phyloP scores from a whole-genome alignment of 805 yeast genomes.

The fission yeast (Schizosaccharomyces pombe) region DNA sequence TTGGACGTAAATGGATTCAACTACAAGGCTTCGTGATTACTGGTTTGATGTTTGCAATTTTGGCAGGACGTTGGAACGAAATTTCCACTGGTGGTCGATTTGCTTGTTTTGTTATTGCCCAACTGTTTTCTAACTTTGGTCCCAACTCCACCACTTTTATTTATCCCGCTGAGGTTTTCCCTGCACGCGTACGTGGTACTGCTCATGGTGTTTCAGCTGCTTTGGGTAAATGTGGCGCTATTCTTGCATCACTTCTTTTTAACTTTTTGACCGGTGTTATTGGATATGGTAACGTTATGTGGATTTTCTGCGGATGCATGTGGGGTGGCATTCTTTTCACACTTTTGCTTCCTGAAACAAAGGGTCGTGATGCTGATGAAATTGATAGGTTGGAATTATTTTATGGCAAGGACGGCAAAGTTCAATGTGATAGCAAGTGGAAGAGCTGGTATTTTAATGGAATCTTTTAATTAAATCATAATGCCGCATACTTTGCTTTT shows the following conservation, averaged over 20 bases:
- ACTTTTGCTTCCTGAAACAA: not conserved
- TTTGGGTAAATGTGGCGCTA: slow-evolving; percentile 76
- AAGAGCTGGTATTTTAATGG: too few species aligned
- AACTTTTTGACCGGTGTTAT: not conserved
- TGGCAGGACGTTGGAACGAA: slow-evolving; percentile 67
- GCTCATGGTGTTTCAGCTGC: slow-evolving; percentile 93
- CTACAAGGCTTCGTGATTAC: slow-evolving; percentile 47
- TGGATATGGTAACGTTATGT: not conserved
- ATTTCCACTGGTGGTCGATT: slow-evolving; percentile 41
- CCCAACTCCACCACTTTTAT: slow-evolving; percentile 84
- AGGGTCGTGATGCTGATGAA: not conserved
- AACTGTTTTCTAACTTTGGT: slow-evolving; percentile 79
- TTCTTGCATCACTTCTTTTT: slow-evolving; percentile 29
- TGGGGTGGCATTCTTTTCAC: not conserved
- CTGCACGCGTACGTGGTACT: slow-evolving; percentile 85
- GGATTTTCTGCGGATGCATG: slow-evolving; percentile 4
- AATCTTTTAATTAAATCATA: too few species aligned
- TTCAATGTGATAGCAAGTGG: too few species aligned
- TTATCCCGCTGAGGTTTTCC: slow-evolving; percentile 78
- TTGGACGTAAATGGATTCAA: slow-evolving; percentile 76
- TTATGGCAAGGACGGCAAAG: too few species aligned
- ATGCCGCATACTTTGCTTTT: too few species aligned
- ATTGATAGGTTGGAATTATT: not conserved
- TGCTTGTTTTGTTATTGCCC: slow-evolving; percentile 56
- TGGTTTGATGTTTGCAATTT: slow-evolving; percentile 48